Evolutionary conservation across 164 flowering plant genomes (phyloP), one percentile per base, ranked within the genome.

Genomic region (Echeveria elegans): DNA sequence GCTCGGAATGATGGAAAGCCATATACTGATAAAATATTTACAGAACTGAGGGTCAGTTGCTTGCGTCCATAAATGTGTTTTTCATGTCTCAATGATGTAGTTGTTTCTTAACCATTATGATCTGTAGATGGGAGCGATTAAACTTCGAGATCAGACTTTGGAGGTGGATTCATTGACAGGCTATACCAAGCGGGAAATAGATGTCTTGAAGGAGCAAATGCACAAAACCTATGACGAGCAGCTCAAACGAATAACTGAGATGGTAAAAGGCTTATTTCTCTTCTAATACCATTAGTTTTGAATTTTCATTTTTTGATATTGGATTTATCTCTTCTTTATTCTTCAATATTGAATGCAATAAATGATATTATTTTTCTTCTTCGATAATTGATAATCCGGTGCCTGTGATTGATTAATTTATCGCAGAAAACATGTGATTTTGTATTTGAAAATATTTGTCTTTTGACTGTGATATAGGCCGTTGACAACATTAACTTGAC

Each of bases 1-100:
- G 70, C 21, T 14, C 80, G 78, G 67, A 92, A 89, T 76, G 86
- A 77, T 73, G 94, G 92, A 41, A 77, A 72, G 50, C 92, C 97
- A 12, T 92, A 76, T 64, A 73, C 88, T 1, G 86, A 89, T 72
- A 86, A 87, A 63, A 32, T 87, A 24, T 87, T 88, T 73, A 52
- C 23, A 45, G 84, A 81, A 73, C 36, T 86, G 59, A 80, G 82
- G 89, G 97, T 85, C 38, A 77, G 72, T 53, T 58, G 23, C 12
- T 65, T 58, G 37, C 7, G 3, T 40, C 15, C 32, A 32, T 36
- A 47, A 65, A 6, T 66, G 56, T 63, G 21, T 19, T 64, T 11
- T 34, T 12, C 45, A 40, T 48, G 8, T 53, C 0, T 63, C 41
- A 14, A 4, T 1, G 7, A 64, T 1, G 59, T 6, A 28, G 23